phyloP scores from a whole-genome alignment of 108 stramenopile genomes.

The Schizochytrium sp. region DNA sequence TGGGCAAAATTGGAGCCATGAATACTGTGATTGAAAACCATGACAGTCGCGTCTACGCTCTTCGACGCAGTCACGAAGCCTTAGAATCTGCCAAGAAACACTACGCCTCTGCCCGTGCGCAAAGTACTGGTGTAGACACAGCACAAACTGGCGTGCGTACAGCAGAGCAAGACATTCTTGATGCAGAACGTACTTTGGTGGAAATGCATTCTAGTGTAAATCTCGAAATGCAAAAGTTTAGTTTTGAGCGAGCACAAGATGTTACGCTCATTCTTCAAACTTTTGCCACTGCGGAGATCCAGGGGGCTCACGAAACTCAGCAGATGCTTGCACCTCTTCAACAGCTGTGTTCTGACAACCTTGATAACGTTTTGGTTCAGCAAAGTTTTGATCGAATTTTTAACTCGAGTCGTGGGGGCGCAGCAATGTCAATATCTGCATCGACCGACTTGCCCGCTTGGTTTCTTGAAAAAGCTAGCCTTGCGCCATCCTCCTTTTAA shows the following conservation, averaged over 20 bases:
- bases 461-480: constrained; percentile 36
- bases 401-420: not conserved
- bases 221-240: constrained; percentile 51
- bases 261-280: not conserved
- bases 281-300: constrained; percentile 41
- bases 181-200: constrained; percentile 13
- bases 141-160: not conserved
- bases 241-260: not conserved
- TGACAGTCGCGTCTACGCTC: not conserved
- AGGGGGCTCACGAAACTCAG: not conserved
- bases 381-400: not conserved
- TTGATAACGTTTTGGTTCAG: not conserved
- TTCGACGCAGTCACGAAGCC: not conserved
- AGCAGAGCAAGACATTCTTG: constrained; percentile 17
- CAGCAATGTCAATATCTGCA: not conserved
- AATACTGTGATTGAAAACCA: not conserved
- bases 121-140: not conserved
- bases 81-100: not conserved
- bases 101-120: constrained; percentile 38
- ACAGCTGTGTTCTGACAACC: constrained; percentile 38
- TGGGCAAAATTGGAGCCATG: constrained; percentile 6
- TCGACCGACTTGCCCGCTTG: not conserved
- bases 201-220: constrained; percentile 4
- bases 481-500: not conserved
- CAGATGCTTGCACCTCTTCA: constrained; percentile 17